These are phyloP conservation scores for Oryza meyeriana DNA, from an alignment of 176 grass and related monocot genomes.

Conservation along the genomic window DNA sequence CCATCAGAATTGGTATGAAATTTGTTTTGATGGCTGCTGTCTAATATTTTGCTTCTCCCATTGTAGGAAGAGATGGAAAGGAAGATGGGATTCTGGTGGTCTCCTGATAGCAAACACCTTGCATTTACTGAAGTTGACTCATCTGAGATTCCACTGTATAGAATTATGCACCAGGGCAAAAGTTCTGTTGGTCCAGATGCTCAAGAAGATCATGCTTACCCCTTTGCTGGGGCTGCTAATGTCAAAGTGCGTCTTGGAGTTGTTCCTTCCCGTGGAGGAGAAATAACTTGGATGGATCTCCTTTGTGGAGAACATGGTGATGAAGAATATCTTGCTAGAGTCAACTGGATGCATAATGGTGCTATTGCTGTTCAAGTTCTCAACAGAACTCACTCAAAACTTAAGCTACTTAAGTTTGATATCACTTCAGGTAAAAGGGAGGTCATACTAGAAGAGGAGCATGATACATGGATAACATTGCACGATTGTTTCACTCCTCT, in stretches of 20 bases:
- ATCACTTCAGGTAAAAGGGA: conserved; percentile 69
- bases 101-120: conserved; percentile 87
- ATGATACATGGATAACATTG: conserved; percentile 80
- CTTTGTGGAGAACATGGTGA: conserved; percentile 63
- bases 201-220: conserved; percentile 97
- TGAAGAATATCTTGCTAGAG: conserved; percentile 95
- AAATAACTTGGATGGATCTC: conserved; percentile 94
- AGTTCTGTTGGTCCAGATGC: conserved; percentile 68
- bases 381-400: conserved; percentile 78
- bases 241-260: conserved; percentile 86
- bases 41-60: conserved; percentile 37
- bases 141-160: conserved; percentile 86
- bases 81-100: conserved; percentile 99
- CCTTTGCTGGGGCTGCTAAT: conserved; percentile 93
- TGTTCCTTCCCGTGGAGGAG: conserved; percentile 67
- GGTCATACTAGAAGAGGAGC: conserved; percentile 67
- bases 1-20: conserved; percentile 19
- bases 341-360: conserved; percentile 88
- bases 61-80: conserved; percentile 99
- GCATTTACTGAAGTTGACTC: conserved; percentile 93
- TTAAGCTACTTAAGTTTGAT: conserved; percentile 88
- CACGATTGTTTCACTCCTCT: conserved; percentile 95
- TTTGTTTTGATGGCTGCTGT: neutral
- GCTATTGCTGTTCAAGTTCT: conserved; percentile 90
- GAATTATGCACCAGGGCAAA: conserved; percentile 99